Conservation (phyloP, 192 early-diverging fungal species). For the Backusella tarrabulga region DNA sequence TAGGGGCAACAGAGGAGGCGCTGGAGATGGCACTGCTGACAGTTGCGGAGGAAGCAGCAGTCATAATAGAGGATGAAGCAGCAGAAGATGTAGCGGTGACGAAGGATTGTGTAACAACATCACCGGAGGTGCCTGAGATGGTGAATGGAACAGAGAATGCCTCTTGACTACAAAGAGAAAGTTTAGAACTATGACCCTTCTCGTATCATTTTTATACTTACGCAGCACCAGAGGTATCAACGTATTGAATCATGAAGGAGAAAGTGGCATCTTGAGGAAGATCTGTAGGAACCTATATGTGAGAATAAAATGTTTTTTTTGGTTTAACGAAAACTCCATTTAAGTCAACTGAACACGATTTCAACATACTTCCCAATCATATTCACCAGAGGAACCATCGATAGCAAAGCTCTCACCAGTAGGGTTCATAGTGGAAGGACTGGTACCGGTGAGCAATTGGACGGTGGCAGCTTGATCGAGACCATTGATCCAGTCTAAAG, state of each 20-base stretch:
- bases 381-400: neutral
- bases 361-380: neutral
- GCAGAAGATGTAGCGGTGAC: neutral
- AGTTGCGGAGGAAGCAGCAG: neutral
- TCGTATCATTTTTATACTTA: neutral
- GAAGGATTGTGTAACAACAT: constrained; percentile 11
- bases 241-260: constrained; percentile 18
- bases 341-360: neutral
- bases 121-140: neutral
- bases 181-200: neutral
- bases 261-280: constrained; percentile 12
- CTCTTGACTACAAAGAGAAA: neutral
- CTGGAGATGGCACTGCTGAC: neutral
- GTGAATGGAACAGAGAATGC: constrained; percentile 11
- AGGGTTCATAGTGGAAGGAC: constrained; percentile 1
- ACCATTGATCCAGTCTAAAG: constrained; percentile 17
- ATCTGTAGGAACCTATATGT: constrained; percentile 16
- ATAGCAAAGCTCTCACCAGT: constrained; percentile 1
- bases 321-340: neutral
- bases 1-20: neutral
- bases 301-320: neutral
- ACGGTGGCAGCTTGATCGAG: constrained; percentile 5
- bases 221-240: constrained; percentile 10
- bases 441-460: constrained; percentile 1
- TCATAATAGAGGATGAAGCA: neutral